A percentile compares a stretch with the other conserved stretches of the same genome.
Conservation (phyloP, 495 filamentous ascomycete genomes). For the Tetracladium setigerum region DNA sequence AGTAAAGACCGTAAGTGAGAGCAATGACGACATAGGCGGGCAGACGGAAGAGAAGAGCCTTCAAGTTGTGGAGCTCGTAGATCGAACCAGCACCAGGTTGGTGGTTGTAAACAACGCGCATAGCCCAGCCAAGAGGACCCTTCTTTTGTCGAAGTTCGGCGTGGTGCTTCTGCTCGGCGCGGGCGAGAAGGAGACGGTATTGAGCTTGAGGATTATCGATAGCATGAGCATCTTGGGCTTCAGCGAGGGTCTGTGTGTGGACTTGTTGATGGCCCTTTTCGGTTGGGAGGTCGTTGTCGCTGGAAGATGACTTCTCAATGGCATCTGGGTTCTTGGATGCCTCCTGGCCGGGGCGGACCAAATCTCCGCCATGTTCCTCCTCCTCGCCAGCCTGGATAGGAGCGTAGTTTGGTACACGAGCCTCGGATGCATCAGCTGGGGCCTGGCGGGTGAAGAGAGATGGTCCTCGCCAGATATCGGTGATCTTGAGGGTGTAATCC, state of each 20-base stretch:
- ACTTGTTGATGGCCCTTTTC: slow-evolving; percentile 9
- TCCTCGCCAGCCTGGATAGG: slow-evolving; percentile 21
- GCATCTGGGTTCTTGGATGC: slow-evolving; percentile 1
- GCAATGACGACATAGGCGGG: slow-evolving; percentile 50
- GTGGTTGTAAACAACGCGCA: slow-evolving; percentile 62
- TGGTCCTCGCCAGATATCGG: slow-evolving; percentile 49
- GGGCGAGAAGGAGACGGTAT: slow-evolving; percentile 48
- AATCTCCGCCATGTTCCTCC: slow-evolving; percentile 9
- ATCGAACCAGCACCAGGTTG: slow-evolving; percentile 58
- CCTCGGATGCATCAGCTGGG: slow-evolving; percentile 37
- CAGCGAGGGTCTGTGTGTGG: slow-evolving; percentile 15
- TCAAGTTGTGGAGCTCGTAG: slow-evolving; percentile 61
- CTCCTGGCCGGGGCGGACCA: slow-evolving; percentile 18
- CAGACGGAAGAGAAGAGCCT: slow-evolving; percentile 45
- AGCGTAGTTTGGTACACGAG: slow-evolving; percentile 13
- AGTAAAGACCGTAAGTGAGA: slow-evolving; percentile 58
- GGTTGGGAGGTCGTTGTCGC: neutral
- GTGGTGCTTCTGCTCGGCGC: slow-evolving; percentile 41
- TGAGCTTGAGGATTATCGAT: slow-evolving; percentile 36
- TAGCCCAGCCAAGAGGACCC: slow-evolving; percentile 63
- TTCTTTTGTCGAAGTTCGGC: slow-evolving; percentile 45
- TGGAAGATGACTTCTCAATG: neutral
- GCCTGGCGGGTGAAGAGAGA: slow-evolving; percentile 43
- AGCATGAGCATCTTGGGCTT: slow-evolving; percentile 34
- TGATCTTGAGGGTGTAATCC: slow-evolving; percentile 50